Evolutionary conservation across 176 grass and related monocot species (phyloP), one percentile per base, ranked within the genome.

Genomic region (Cenchrus americanus): DNA sequence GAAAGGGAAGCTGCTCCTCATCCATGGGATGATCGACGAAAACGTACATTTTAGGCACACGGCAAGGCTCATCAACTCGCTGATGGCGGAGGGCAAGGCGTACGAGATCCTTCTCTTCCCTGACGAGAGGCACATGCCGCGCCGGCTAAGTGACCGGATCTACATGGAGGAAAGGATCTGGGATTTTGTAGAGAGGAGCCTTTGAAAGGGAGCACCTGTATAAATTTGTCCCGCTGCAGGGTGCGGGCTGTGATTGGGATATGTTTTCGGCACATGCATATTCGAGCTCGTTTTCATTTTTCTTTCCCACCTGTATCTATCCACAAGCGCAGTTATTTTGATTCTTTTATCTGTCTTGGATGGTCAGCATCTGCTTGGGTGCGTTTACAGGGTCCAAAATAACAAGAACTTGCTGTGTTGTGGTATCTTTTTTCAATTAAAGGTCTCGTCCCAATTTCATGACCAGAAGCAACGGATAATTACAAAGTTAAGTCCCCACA

Each of bases 21-120:
- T 99, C 74, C 97, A 99, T 8, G 97, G 97, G 23, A 99, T 99
- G 97, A 94, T 94, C 13, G 97, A 99, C 15, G 97, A 99, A 83
- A 99, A 99, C 13, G 97, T 99, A 77, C 97, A 99, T 81, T 99
- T 96, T 71, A 87, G 97, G 87, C 97, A 99, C 82, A 99, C 97
- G 0, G 97, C 97, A 2, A 92, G 97, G 47, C 89, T 99, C 10
- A 73, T 99, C 79, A 99, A 99, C 11, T 72, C 84, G 15, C 82
- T 99, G 52, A 94, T 96, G 80, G 87, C 90, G 7, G 91, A 87
- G 43, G 80, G 97, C 24, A 99, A 96, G 81, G 82, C 87, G 0
- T 99, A 99, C 1, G 97, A 99, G 78, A 92, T 99, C 84, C 85
- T 99, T 44, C 76, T 99, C 43, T 99, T 99, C 61, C 97, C 97